Evolutionary conservation across 768 basidiomycete genomes (phyloP).

Genomic region (Leccinum boreale): DNA sequence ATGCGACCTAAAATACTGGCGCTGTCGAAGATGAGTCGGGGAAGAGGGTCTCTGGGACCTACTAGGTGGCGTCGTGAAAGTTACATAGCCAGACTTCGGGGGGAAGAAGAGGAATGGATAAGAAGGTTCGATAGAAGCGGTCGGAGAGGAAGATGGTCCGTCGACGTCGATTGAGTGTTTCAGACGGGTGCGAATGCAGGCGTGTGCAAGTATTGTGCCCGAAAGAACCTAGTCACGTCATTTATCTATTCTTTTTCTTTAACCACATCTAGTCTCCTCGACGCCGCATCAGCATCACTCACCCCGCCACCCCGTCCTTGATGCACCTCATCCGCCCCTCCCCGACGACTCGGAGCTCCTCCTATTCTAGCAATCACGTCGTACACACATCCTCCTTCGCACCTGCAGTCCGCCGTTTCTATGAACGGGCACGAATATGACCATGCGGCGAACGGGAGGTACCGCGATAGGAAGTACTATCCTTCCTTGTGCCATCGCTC

Average conservation of each 20-base stretch:
- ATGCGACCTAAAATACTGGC: too few species aligned
- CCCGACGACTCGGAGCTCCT: constrained; percentile 18
- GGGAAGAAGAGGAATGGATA: too few species aligned
- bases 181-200: too few species aligned
- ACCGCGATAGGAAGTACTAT: constrained; percentile 25
- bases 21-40: too few species aligned
- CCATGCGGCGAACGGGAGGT: constrained; percentile 22
- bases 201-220: too few species aligned
- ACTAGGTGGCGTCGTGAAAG: too few species aligned
- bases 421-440: constrained; percentile 24
- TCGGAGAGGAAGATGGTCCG: too few species aligned
- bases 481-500: too few species aligned
- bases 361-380: constrained; percentile 17
- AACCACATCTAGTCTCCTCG: constrained; percentile 23
- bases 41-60: too few species aligned
- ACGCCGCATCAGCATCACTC: constrained; percentile 30
- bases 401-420: constrained; percentile 9
- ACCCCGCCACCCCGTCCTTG: constrained; percentile 32
- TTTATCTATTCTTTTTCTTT: neutral
- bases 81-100: too few species aligned
- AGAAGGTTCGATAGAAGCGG: too few species aligned
- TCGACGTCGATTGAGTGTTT: too few species aligned
- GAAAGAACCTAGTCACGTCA: neutral
- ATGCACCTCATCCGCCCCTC: constrained; percentile 29
- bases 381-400: constrained; percentile 10